Conservation (phyloP, 2,329 filamentous ascomycete species). For the Ascochyta fabae region DNA sequence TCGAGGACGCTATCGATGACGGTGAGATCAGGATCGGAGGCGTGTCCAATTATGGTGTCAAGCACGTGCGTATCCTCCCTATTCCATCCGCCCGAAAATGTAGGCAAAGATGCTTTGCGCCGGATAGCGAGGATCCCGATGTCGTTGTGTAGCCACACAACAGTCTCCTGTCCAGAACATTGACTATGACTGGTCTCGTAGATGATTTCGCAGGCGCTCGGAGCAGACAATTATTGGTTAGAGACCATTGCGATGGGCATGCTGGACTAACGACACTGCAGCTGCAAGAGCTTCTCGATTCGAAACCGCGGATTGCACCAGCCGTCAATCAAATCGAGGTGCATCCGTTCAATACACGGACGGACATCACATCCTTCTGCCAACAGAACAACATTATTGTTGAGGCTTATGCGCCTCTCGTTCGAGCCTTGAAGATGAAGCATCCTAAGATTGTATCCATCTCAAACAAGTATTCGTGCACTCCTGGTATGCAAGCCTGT, state of each 20-base stretch:
- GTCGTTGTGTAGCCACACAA: constrained; percentile 14
- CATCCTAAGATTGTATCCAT: constrained; percentile 68
- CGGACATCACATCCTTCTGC: constrained; percentile 70
- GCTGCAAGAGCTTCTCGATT: constrained; percentile 72
- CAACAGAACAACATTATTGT: constrained; percentile 70
- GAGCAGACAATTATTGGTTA: constrained; percentile 10
- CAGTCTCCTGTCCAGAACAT: not conserved
- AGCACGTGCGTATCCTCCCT: constrained; percentile 62
- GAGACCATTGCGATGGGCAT: not conserved
- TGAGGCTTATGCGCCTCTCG: constrained; percentile 82
- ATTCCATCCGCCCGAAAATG: not conserved
- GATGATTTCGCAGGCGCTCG: constrained; percentile 4
- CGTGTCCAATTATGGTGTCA: constrained; percentile 79
- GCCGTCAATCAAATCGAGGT: constrained; percentile 81
- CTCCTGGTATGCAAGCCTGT: constrained; percentile 58
- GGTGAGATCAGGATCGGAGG: constrained; percentile 75
- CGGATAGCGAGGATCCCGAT: constrained; percentile 9
- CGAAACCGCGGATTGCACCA: constrained; percentile 67
- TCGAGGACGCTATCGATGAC: constrained; percentile 76
- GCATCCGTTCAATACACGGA: constrained; percentile 80
- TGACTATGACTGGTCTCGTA: not conserved
- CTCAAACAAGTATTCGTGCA: constrained; percentile 72
- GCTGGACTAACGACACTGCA: constrained; percentile 41
- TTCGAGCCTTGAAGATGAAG: constrained; percentile 71
- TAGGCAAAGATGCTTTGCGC: constrained; percentile 6